Evolutionary conservation across 1,284 basidiomycete species (phyloP).

Genomic region (Ganoderma multipileum): DNA sequence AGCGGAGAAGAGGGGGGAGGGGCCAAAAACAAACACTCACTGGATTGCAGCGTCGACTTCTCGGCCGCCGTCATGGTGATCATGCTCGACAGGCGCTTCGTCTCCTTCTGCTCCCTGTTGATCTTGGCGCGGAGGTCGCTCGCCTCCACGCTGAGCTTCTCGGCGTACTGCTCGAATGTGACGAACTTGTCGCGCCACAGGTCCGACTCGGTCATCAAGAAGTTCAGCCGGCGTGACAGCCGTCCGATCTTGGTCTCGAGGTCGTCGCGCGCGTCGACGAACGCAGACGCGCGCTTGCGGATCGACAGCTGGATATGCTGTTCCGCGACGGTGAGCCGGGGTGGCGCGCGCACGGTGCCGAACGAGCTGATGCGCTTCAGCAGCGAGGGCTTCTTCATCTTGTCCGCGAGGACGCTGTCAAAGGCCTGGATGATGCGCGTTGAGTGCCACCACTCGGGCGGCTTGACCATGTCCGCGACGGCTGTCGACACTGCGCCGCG

Average conservation of each 20-base stretch:
- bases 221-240: conserved; percentile 83
- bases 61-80: conserved; percentile 79
- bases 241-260: conserved; percentile 90
- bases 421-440: conserved; percentile 89
- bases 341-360: conserved; percentile 72
- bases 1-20: conserved; percentile 15
- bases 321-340: conserved; percentile 79
- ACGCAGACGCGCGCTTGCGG: conserved; percentile 87
- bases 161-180: conserved; percentile 91
- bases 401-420: conserved; percentile 87
- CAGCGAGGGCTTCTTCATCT: conserved; percentile 89
- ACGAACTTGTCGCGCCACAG: conserved; percentile 92
- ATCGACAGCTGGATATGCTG: conserved; percentile 86
- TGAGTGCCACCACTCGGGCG: conserved; percentile 93
- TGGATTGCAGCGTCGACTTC: conserved; percentile 75
- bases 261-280: conserved; percentile 92
- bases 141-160: conserved; percentile 86
- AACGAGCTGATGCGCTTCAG: conserved; percentile 87
- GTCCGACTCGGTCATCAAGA: conserved; percentile 90
- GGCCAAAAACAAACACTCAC: conserved; percentile 50
- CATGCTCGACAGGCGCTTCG: conserved; percentile 79
- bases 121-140: conserved; percentile 83
- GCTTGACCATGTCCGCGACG: conserved; percentile 85
- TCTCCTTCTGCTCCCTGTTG: conserved; percentile 88
- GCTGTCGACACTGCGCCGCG: conserved; percentile 79